Evolutionary conservation across 2,329 filamentous ascomycete genomes (phyloP).

Genomic region (Neophaeococcomyces mojaviensis): DNA sequence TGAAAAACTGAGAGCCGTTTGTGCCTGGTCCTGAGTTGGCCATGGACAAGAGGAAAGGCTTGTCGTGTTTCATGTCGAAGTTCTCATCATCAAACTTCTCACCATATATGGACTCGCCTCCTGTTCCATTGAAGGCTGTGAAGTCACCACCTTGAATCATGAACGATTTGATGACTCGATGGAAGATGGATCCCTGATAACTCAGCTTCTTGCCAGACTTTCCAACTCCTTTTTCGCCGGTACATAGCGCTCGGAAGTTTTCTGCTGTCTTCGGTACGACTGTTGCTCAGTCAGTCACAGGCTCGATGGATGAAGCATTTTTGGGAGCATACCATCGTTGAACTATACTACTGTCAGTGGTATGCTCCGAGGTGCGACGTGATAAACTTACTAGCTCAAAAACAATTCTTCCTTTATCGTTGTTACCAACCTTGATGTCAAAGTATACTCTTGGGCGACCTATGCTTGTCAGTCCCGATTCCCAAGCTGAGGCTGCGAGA

Average conservation of each 20-base stretch:
- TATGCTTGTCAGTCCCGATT: constrained; percentile 21
- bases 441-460: constrained; percentile 81
- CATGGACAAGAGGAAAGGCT: constrained; percentile 92
- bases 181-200: constrained; percentile 90
- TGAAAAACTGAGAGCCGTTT: constrained; percentile 97
- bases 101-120: constrained; percentile 94
- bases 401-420: constrained; percentile 66
- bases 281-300: constrained; percentile 43
- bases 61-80: constrained; percentile 84
- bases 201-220: constrained; percentile 76
- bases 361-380: not conserved
- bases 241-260: constrained; percentile 92
- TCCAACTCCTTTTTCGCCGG: constrained; percentile 82
- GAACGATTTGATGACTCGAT: constrained; percentile 96
- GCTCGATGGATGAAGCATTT: constrained; percentile 1
- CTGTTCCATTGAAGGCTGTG: constrained; percentile 86
- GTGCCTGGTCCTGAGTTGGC: constrained; percentile 95
- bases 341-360: constrained; percentile 16
- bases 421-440: constrained; percentile 74
- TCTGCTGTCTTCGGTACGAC: constrained; percentile 91
- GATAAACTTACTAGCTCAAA: constrained; percentile 69
- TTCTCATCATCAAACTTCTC: constrained; percentile 97
- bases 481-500: too few relatives aligned
- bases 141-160: constrained; percentile 99
- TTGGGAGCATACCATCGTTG: constrained; percentile 15